These are phyloP conservation scores for Drosera spatulata DNA, from an alignment of 179 eudicot species.

Conservation along the genomic window DNA sequence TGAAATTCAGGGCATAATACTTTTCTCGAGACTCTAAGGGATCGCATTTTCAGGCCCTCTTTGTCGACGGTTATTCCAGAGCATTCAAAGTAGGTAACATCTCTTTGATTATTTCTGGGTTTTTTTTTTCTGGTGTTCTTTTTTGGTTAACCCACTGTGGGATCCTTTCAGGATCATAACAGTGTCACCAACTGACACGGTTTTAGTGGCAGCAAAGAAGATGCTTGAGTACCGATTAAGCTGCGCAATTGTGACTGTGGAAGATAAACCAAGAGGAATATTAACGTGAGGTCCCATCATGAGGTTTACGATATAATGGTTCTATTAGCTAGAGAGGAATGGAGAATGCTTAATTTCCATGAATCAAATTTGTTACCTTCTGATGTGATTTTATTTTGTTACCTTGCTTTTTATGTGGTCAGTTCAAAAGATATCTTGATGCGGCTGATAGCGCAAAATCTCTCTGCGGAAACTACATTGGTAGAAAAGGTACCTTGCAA, in stretches of 20 bases:
- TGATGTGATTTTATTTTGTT: not conserved
- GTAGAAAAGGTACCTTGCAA: slow-evolving; percentile 67
- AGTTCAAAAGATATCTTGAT: slow-evolving; percentile 94
- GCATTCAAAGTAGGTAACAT: slow-evolving; percentile 97
- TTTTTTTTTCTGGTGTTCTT: too few species aligned
- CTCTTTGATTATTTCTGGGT: slow-evolving; percentile 8
- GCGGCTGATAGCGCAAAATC: slow-evolving; percentile 77
- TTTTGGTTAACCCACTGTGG: too few species aligned
- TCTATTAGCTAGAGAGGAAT: not conserved
- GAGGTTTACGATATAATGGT: not conserved
- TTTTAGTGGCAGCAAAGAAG: slow-evolving; percentile 64
- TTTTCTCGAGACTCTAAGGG: slow-evolving; percentile 82
- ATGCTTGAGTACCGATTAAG: slow-evolving; percentile 61
- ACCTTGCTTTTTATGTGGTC: slow-evolving; percentile 7
- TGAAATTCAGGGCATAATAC: slow-evolving; percentile 58
- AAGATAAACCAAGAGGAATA: slow-evolving; percentile 81
- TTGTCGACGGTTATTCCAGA: slow-evolving; percentile 82
- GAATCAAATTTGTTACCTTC: not conserved
- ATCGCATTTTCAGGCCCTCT: slow-evolving; percentile 77
- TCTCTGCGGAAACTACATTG: slow-evolving; percentile 61
- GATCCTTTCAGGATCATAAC: slow-evolving; percentile 51
- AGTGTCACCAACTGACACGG: slow-evolving; percentile 78
- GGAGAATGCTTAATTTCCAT: not conserved
- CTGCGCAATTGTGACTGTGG: slow-evolving; percentile 70
- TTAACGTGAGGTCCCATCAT: slow-evolving; percentile 50